Evolutionary conservation across 1,284 basidiomycete species (phyloP), one percentile per base, ranked within the genome.

Genomic region (Sporisorium graminicola): DNA sequence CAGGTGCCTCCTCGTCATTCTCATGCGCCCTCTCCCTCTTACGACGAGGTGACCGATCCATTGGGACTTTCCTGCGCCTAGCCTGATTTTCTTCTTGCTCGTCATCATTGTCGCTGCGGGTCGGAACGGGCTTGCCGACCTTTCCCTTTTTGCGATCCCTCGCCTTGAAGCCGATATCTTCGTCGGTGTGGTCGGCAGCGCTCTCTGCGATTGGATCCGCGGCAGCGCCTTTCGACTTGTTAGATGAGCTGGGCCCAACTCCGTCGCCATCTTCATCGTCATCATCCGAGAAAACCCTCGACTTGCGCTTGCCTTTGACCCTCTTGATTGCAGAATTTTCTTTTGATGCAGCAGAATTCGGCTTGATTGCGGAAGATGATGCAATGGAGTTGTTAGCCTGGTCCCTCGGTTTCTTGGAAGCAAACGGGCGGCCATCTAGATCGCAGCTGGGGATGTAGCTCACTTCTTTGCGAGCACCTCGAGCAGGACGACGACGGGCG

Each of bases 361-460:
- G 40, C 55, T 56, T 65, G 9, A 50, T 37, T 3, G 53, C 26
- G 5, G 57, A 59, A 18, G 35, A 43, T 14, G 40, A 47, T 14
- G 40, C 37, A 40, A 18, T 18, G 18, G 37, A 40, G 57, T 29
- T n/a, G 59, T 33, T 7, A 43, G 54, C 16, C 3, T 42, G n/a
- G 5, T 42, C 33, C 49, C 59, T 58, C 18, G 31, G 37, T 37
- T 42, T 66, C 24, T 65, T 65, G 18, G 35, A 8, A 1, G 37
- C n/a, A 31, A 72, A 51, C 8, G 65, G 74, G 18, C 58, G 58
- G 2, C 74, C 74, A 18, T 76, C 68, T 27, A 55, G 42, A 50
- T 76, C 74, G 68, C 65, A 76, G 9, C 10, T 40, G 7, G 74
- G 74, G 14, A 33, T 47, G 29, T 76, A 76, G 61, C 60, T 71